These are phyloP conservation scores for Camelina laxa DNA, from an alignment of 345 rosid genomes.

Conservation along the genomic window DNA sequence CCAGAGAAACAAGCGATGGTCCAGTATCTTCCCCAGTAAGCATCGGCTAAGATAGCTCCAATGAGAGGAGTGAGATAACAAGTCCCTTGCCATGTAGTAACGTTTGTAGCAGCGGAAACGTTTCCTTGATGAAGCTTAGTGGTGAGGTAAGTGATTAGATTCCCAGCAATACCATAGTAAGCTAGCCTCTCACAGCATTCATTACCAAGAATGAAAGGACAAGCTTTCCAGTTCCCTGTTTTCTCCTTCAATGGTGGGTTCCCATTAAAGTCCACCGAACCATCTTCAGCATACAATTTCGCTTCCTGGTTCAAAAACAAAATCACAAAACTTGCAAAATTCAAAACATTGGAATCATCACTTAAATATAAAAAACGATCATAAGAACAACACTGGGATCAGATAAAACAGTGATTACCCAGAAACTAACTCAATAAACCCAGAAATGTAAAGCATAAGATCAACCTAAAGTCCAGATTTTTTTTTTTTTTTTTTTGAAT, in stretches of 20 bases:
- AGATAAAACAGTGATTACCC: slow-evolving; percentile 14
- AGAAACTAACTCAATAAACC: background rate
- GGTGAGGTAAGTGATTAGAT: slow-evolving; percentile 92
- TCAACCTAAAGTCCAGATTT: slow-evolving; percentile 8
- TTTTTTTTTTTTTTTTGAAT: background rate
- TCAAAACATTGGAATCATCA: slow-evolving; percentile 13
- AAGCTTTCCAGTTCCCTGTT: slow-evolving; percentile 95
- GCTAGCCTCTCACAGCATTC: slow-evolving; percentile 97
- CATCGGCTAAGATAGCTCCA: slow-evolving; percentile 92
- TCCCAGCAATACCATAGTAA: slow-evolving; percentile 87
- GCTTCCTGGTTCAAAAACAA: slow-evolving; percentile 45
- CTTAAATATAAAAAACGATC: background rate
- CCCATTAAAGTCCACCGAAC: slow-evolving; percentile 80
- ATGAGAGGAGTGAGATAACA: slow-evolving; percentile 92
- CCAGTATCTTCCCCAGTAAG: slow-evolving; percentile 98
- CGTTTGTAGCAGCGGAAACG: slow-evolving; percentile 88
- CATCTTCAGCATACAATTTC: slow-evolving; percentile 79
- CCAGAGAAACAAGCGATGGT: slow-evolving; percentile 87
- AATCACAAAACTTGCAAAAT: slow-evolving; percentile 1
- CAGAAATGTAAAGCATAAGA: background rate
- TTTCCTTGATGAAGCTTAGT: slow-evolving; percentile 80
- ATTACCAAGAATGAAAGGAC: slow-evolving; percentile 89
- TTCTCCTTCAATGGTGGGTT: slow-evolving; percentile 77
- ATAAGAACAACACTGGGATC: background rate
- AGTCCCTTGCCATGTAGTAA: slow-evolving; percentile 88